Evolutionary conservation across 192 early-diverging fungal species (phyloP).

Genomic region (Backusella psychrophila): DNA sequence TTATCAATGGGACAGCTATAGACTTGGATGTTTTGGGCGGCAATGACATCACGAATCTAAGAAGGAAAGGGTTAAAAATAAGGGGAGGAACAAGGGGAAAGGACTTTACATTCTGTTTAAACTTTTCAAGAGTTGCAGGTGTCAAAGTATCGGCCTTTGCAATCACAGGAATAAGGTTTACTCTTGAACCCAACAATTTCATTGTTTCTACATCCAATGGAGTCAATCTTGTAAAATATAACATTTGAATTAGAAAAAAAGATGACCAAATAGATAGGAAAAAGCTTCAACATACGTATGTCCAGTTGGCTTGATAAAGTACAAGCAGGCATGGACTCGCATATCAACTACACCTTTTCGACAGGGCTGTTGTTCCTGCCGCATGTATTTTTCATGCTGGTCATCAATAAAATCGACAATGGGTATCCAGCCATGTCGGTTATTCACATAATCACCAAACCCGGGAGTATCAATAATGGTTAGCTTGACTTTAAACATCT

Average conservation of each 20-base stretch:
- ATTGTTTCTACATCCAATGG: slow-evolving; percentile 93
- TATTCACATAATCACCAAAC: slow-evolving; percentile 99
- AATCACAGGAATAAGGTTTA: slow-evolving; percentile 93
- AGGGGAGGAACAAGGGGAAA: background rate
- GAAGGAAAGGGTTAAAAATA: background rate
- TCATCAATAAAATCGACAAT: slow-evolving; percentile 94
- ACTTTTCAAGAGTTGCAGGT: slow-evolving; percentile 71
- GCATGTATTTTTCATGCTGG: slow-evolving; percentile 87
- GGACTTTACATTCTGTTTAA: slow-evolving; percentile 73
- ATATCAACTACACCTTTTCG: slow-evolving; percentile 88
- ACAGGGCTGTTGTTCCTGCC: slow-evolving; percentile 89
- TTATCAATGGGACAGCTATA: slow-evolving; percentile 90
- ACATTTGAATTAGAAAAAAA: background rate
- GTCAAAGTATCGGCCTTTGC: slow-evolving; percentile 92
- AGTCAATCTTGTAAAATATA: slow-evolving; percentile 42
- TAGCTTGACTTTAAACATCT: slow-evolving; percentile 88
- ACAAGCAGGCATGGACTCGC: slow-evolving; percentile 92
- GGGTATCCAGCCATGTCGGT: slow-evolving; percentile 93
- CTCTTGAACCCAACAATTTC: slow-evolving; percentile 86
- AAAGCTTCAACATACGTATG: slow-evolving; percentile 60
- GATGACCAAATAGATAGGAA: background rate
- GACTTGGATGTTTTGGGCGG: slow-evolving; percentile 89
- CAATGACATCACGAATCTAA: slow-evolving; percentile 70
- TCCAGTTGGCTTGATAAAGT: slow-evolving; percentile 96
- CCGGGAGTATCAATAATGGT: slow-evolving; percentile 97